Base-by-base conservation (phyloP, 768 basidiomycete genomes). In the Paxillus rubicundulus region DNA sequence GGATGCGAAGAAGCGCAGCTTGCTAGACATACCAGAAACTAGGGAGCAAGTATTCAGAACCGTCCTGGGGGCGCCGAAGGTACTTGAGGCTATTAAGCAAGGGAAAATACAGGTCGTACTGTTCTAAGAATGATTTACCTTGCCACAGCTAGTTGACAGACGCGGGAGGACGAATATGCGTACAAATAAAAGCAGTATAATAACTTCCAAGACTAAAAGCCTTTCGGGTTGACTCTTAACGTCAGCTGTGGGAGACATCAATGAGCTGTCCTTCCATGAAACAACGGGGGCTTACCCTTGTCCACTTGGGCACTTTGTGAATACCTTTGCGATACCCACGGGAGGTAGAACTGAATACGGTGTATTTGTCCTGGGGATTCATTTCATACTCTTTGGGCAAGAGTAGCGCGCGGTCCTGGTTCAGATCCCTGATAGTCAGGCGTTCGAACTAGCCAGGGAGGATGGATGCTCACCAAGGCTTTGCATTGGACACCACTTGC, bases 271-370 rank as follows among this genome's bases (percentile, higher is more conserved):
- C 32, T 44, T 42, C 12, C 9, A 32, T 30, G 50, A 40, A 5
- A 24, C 14, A 33, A 18, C 20, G 21, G 5, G 30, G 24, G 74
- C 87, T 54, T 59, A 95, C 94, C 71, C 92, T 80, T 45, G 95
- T 97, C 84, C 87, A 98, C 66, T 97, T 96, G n/a, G 95, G 95
- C 24, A 96, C 89, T 64, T 95, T 95, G 74, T 98, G 95, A 45
- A 97, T 92, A 21, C 92, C 89, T 63, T 98, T 98, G 40, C 96
- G 77, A 70, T 96, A 99, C 6, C 90, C 88, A 52, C 70, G 76
- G 1, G 75, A 74, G 37, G 80, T 82, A 4, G 81, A 76, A 36
- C 81, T 82, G 72, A 94, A 98, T 17, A 89, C 82, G 4, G 95
- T 97, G 74, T 98, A 99, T 71, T 99, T 99, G 76, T 98, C 96